Conservation (phyloP, 2,329 filamentous ascomycete genomes). For the Botrytis fabae region DNA sequence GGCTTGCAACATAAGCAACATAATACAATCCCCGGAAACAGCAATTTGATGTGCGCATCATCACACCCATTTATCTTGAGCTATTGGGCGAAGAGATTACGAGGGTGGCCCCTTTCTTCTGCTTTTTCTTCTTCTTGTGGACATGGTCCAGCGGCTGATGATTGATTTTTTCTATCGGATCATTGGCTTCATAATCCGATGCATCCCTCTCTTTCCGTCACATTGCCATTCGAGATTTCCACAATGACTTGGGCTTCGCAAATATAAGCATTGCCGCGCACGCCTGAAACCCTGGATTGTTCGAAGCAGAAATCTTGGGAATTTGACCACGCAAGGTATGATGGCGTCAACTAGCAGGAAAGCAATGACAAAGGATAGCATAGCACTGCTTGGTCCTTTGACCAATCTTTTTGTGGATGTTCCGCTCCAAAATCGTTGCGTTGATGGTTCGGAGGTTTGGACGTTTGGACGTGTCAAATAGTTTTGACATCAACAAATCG, state of each 20-base stretch:
- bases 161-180: conserved; percentile 13
- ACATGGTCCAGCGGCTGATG: background rate
- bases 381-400: background rate
- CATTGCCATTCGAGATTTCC: background rate
- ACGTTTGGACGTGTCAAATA: conserved; percentile 2
- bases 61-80: background rate
- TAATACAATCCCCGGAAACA: background rate
- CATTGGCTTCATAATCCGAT: background rate
- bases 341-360: background rate
- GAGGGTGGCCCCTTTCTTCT: conserved; percentile 1
- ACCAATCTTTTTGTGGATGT: background rate
- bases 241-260: background rate
- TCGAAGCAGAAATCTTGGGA: background rate
- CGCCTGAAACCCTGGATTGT: background rate
- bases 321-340: background rate
- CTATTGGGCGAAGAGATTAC: background rate
- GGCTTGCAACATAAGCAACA: conserved; percentile 3
- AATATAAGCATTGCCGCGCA: background rate
- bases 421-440: background rate
- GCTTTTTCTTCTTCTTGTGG: background rate
- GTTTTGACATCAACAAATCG: conserved; percentile 3
- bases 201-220: conserved; percentile 3
- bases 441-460: background rate
- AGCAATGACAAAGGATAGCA: background rate
- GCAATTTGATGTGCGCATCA: conserved; percentile 14